Percentiles rank a stretch among this genome's conserved stretches.
phyloP scores from a whole-genome alignment of 1,284 basidiomycete genomes.

The Tylopilus sp. region DNA sequence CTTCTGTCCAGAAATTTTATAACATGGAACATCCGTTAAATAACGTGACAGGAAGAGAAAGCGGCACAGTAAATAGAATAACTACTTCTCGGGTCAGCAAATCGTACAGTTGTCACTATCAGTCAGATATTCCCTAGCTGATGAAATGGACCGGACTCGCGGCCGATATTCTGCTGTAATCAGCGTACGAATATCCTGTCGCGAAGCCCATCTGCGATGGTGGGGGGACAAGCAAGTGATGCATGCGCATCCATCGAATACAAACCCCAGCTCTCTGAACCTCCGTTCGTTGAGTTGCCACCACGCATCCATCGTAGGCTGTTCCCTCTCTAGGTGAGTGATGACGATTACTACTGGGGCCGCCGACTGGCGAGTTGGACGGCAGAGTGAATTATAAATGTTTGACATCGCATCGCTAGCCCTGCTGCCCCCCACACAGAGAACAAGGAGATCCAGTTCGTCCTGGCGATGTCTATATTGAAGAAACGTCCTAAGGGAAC shows the following conservation, averaged over 20 bases:
- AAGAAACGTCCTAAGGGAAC: constrained; percentile 1
- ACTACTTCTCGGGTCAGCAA: too few species aligned
- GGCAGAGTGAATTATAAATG: constrained; percentile 19
- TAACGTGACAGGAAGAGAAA: too few species aligned
- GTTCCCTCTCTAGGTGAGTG: constrained; percentile 26
- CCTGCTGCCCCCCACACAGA: constrained; percentile 18
- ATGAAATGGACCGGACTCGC: not conserved
- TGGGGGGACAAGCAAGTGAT: constrained; percentile 22
- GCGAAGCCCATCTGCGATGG: constrained; percentile 20
- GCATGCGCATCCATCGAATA: constrained; percentile 28
- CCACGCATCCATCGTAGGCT: constrained; percentile 32
- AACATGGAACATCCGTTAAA: too few species aligned
- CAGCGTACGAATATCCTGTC: constrained; percentile 11
- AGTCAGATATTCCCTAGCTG: constrained; percentile 11
- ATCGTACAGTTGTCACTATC: constrained; percentile 10
- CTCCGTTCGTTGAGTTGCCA: constrained; percentile 27
- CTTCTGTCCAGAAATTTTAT: too few species aligned
- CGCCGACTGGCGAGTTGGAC: constrained; percentile 11
- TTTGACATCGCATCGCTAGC: constrained; percentile 7
- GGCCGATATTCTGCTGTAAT: constrained; percentile 10
- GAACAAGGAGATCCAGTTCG: not conserved
- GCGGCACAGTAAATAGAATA: too few species aligned
- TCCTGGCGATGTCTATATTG: not conserved
- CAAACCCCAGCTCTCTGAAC: constrained; percentile 13
- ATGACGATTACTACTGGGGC: constrained; percentile 29